phyloP scores from a whole-genome alignment of 306 rosid species.

The Sicyos baderoa region DNA sequence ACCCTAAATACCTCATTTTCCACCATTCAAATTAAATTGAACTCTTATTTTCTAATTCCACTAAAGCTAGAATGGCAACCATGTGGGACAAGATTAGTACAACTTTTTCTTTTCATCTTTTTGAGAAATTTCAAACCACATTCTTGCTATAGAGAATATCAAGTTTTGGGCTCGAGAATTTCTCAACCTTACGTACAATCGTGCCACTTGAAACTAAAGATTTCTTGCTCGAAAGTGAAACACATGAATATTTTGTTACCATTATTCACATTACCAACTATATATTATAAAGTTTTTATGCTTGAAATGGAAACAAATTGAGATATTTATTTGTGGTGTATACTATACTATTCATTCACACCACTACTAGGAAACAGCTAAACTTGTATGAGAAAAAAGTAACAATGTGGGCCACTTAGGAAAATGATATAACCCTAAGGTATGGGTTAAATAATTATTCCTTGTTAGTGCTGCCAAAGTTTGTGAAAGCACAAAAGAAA shows the following conservation, averaged over 20 bases:
- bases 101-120: too few relatives aligned
- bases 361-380: not conserved
- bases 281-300: too few relatives aligned
- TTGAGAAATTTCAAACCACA: not conserved
- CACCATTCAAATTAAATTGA: too few relatives aligned
- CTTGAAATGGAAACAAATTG: too few relatives aligned
- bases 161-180: not conserved
- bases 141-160: not conserved
- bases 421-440: not conserved
- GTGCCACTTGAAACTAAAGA: too few relatives aligned
- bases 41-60: too few relatives aligned
- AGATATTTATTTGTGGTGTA: too few relatives aligned
- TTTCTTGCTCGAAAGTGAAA: not conserved
- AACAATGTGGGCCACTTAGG: not conserved
- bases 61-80: too few relatives aligned
- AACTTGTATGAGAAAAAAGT: not conserved
- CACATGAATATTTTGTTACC: not conserved
- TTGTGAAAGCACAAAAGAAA: not conserved
- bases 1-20: too few relatives aligned
- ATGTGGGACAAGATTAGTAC: too few relatives aligned
- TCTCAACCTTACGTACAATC: not conserved
- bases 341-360: too few relatives aligned
- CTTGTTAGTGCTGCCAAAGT: not conserved
- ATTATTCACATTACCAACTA: not conserved
- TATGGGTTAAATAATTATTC: not conserved